phyloP scores from a whole-genome alignment of 768 basidiomycete species.

The Boletus vermiculosoides region DNA sequence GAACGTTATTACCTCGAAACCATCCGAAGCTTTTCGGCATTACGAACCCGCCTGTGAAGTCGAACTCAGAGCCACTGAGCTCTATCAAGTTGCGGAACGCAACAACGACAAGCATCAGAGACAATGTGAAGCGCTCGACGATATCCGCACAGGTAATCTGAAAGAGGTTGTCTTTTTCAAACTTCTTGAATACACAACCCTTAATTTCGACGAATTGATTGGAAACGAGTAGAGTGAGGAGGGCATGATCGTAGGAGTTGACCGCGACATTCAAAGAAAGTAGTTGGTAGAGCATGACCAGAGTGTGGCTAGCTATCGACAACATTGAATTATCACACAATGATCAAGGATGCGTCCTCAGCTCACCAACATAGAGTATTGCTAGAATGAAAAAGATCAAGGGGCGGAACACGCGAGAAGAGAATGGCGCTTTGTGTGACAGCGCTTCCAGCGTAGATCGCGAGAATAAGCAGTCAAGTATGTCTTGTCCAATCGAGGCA shows the following conservation, averaged over 20 bases:
- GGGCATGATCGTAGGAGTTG: slow-evolving; percentile 95
- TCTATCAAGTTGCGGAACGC: slow-evolving; percentile 95
- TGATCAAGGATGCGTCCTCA: not conserved
- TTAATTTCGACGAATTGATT: slow-evolving; percentile 99
- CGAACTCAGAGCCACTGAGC: slow-evolving; percentile 85
- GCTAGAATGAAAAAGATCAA: slow-evolving; percentile 83
- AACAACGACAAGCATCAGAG: slow-evolving; percentile 87
- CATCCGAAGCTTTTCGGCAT: slow-evolving; percentile 84
- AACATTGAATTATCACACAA: not conserved
- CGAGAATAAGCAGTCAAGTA: slow-evolving; percentile 94
- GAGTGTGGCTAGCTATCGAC: slow-evolving; percentile 71
- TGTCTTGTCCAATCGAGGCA: slow-evolving; percentile 96
- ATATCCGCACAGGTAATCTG: slow-evolving; percentile 99
- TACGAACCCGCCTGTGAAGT: slow-evolving; percentile 65
- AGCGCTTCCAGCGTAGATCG: slow-evolving; percentile 80
- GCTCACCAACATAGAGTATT: slow-evolving; percentile 76
- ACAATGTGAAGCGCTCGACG: slow-evolving; percentile 92
- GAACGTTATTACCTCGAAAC: slow-evolving; percentile 72
- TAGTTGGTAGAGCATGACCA: slow-evolving; percentile 96
- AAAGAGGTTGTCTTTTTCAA: slow-evolving; percentile 98
- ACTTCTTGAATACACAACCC: slow-evolving; percentile 98
- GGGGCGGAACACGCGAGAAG: slow-evolving; percentile 70
- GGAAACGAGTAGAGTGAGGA: slow-evolving; percentile 89
- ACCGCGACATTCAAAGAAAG: slow-evolving; percentile 95
- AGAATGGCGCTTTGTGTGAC: slow-evolving; percentile 59